phyloP scores from a whole-genome alignment of 1,284 basidiomycete genomes.

The Gomphus bonarii region DNA sequence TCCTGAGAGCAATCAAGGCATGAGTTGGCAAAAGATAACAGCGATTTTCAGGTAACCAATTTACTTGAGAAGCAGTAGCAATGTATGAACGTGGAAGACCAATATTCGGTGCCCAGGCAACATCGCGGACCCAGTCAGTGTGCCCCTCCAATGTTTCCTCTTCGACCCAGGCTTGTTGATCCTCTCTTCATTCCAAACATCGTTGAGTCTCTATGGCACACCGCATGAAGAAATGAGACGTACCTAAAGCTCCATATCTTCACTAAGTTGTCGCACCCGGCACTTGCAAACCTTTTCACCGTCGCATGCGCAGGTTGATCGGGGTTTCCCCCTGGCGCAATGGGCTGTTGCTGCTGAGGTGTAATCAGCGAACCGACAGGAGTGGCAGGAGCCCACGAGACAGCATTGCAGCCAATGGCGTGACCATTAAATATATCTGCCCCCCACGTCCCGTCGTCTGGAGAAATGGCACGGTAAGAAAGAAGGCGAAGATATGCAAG shows the following conservation, averaged over 20 bases:
- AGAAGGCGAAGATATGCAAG: not conserved
- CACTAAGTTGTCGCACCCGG: slow-evolving; percentile 93
- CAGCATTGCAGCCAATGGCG: slow-evolving; percentile 93
- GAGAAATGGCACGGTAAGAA: not conserved
- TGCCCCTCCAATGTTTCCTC: slow-evolving; percentile 87
- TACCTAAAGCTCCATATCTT: slow-evolving; percentile 82
- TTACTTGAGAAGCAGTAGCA: slow-evolving; percentile 86
- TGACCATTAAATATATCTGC: slow-evolving; percentile 95
- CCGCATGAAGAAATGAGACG: not conserved
- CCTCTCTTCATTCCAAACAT: slow-evolving; percentile 32
- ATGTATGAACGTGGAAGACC: slow-evolving; percentile 92
- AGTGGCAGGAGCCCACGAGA: slow-evolving; percentile 95
- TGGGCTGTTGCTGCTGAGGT: slow-evolving; percentile 26
- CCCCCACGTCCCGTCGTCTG: slow-evolving; percentile 95
- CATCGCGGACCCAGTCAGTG: slow-evolving; percentile 96
- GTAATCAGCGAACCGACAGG: slow-evolving; percentile 76
- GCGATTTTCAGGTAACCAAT: not conserved
- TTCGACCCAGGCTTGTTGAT: slow-evolving; percentile 76
- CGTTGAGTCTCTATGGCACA: not conserved
- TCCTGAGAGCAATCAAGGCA: slow-evolving; percentile 37
- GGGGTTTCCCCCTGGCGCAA: slow-evolving; percentile 20
- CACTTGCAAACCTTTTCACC: slow-evolving; percentile 86
- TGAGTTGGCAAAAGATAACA: not conserved
- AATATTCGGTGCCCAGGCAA: slow-evolving; percentile 96
- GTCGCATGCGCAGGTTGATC: slow-evolving; percentile 24